Evolutionary conservation across 495 filamentous ascomycete genomes (phyloP).

Genomic region (Chaetomidium leptoderma): DNA sequence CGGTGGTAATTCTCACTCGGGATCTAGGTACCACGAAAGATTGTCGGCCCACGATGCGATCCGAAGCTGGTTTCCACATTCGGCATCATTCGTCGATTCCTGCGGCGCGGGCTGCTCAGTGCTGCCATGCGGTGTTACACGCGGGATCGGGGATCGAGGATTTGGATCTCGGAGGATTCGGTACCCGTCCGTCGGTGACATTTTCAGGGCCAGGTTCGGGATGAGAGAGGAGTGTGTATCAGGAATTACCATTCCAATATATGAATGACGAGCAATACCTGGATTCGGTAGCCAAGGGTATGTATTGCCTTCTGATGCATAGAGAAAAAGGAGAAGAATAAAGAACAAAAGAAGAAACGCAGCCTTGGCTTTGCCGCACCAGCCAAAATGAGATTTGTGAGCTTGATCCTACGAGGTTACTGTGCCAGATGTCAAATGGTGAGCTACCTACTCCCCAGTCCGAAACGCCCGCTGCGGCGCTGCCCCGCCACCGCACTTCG

Average conservation of each 20-base stretch:
- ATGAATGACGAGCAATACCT: too few relatives aligned
- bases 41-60: too few relatives aligned
- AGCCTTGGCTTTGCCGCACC: constrained; percentile 3
- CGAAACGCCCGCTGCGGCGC: constrained; percentile 1
- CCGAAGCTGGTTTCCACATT: too few relatives aligned
- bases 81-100: too few relatives aligned
- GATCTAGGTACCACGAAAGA: too few relatives aligned
- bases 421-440: too few relatives aligned
- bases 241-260: neutral
- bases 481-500: neutral
- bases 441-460: too few relatives aligned
- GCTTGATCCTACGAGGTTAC: neutral
- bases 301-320: too few relatives aligned
- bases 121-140: constrained; percentile 5
- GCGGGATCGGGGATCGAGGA: constrained; percentile 3
- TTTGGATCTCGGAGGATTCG: constrained; percentile 11
- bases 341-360: neutral
- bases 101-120: too few relatives aligned
- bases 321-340: neutral
- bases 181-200: neutral
- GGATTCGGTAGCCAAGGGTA: too few relatives aligned
- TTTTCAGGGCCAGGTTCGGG: neutral
- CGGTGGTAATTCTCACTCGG: too few relatives aligned
- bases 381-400: neutral
- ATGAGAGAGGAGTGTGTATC: neutral